phyloP scores from a whole-genome alignment of 129 eudicot species.

The Artemisia annua region DNA sequence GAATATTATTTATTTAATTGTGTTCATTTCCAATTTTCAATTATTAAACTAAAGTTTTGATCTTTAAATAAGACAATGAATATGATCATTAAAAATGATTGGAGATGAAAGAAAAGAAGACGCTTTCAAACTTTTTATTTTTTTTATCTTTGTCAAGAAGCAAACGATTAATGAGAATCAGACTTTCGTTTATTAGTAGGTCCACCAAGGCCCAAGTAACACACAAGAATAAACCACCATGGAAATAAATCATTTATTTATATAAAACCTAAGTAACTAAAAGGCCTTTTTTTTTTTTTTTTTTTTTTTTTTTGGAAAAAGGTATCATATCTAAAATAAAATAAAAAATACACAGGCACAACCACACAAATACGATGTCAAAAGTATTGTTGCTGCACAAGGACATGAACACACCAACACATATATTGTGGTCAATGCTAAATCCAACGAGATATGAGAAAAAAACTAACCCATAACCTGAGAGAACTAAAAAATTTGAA shows the following conservation, averaged over 20 bases:
- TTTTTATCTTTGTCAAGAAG: constrained; percentile 38
- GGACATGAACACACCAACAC: too few species aligned
- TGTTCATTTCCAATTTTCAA: background rate
- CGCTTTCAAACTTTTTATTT: constrained; percentile 8
- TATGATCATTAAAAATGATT: constrained; percentile 19
- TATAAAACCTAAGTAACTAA: background rate
- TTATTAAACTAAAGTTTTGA: background rate
- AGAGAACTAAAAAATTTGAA: too few species aligned
- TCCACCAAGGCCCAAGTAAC: constrained; percentile 10
- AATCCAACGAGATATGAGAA: too few species aligned
- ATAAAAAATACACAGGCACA: too few species aligned
- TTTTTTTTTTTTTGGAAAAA: too few species aligned
- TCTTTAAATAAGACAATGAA: background rate
- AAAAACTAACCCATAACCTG: too few species aligned
- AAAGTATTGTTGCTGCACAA: too few species aligned
- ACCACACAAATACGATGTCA: too few species aligned
- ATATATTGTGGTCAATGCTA: too few species aligned
- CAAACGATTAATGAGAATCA: constrained; percentile 28
- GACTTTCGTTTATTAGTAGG: constrained; percentile 28
- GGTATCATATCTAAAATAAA: too few species aligned
- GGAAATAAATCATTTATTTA: background rate
- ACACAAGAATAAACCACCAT: constrained; percentile 1
- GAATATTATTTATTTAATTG: background rate
- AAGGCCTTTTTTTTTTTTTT: too few species aligned
- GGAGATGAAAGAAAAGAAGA: constrained; percentile 20